phyloP scores from a whole-genome alignment of 176 grass and related monocot genomes.

The Oryza punctata region DNA sequence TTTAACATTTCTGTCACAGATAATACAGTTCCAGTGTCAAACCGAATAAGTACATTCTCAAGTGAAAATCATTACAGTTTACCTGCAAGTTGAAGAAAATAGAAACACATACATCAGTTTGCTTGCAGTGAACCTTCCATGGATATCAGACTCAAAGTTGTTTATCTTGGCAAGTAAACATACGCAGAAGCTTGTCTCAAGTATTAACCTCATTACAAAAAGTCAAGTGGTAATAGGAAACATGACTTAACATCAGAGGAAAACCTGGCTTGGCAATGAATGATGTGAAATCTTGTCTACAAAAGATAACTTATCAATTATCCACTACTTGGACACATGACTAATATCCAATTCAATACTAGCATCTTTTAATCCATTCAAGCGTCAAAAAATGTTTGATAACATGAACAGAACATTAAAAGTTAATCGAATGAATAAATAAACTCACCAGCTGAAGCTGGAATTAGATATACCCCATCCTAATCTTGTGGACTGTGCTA shows the following conservation, averaged over 20 bases:
- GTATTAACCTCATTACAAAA: neutral
- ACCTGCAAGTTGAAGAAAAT: neutral
- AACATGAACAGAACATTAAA: neutral
- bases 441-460: neutral
- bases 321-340: neutral
- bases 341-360: neutral
- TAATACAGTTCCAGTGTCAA: neutral
- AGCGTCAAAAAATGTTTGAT: neutral
- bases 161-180: conserved; percentile 23
- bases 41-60: neutral
- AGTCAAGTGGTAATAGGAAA: neutral
- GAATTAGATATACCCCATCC: neutral
- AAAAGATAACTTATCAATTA: neutral
- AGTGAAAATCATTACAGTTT: neutral
- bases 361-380: neutral
- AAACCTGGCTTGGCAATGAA: neutral
- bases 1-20: neutral
- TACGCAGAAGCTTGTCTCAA: neutral
- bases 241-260: neutral
- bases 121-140: neutral
- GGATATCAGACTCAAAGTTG: neutral
- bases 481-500: neutral
- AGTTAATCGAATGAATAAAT: neutral
- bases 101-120: neutral
- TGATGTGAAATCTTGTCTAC: neutral